Base-by-base conservation (phyloP, 2,329 filamentous ascomycete genomes). In the Torrubiellomyces zombiae region DNA sequence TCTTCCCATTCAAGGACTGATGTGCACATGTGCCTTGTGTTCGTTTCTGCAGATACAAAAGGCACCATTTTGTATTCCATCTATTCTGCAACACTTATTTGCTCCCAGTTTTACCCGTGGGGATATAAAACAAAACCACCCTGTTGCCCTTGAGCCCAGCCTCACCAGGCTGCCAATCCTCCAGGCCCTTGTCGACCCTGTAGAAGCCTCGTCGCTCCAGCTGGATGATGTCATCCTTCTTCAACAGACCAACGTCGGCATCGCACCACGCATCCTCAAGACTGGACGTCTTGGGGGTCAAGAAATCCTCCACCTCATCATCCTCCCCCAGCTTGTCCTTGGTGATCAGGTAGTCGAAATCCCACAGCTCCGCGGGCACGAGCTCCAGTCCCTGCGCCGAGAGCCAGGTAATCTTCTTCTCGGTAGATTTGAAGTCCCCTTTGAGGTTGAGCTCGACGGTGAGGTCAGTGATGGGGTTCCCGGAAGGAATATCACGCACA, bases 321-420 rank as follows among this genome's bases (percentile, higher is more conserved):
- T 89, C 77, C 48, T 89, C 78, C 48, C 83, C 79, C 15, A 95
- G 64, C 46, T 89, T 85, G 48, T 95, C 86, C 63, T 94, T 95
- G 31, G 77, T 91, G 45, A 95, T 77, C 24, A 95, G 66, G 55
- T 91, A 86, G 54, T 93, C 86, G 48, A 94, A 95, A 38, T 94
- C 83, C 54, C 85, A 86, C 8, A 93, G 65, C 51, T 93, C 80
- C 13, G 89, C 74, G 6, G 75, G 72, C 9, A 92, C 63, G 1
- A 93, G 65, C 30, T 77, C 67, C 55, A 86, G 78, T 21, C 67
- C 68, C 37, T 80, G 69, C 1, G 65, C 67, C 2, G 81, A 75
- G 23, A 95, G 59, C 86, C 86, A 95, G 1, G 85, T 94, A 18
- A 95, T 71, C 63, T 95, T 95, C 70, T 94, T 94, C 44, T 82